Percentiles rank a stretch among this genome's conserved stretches.
Evolutionary conservation across 2,329 filamentous ascomycete genomes (phyloP).

Genomic region (Peltaster fructicola): DNA sequence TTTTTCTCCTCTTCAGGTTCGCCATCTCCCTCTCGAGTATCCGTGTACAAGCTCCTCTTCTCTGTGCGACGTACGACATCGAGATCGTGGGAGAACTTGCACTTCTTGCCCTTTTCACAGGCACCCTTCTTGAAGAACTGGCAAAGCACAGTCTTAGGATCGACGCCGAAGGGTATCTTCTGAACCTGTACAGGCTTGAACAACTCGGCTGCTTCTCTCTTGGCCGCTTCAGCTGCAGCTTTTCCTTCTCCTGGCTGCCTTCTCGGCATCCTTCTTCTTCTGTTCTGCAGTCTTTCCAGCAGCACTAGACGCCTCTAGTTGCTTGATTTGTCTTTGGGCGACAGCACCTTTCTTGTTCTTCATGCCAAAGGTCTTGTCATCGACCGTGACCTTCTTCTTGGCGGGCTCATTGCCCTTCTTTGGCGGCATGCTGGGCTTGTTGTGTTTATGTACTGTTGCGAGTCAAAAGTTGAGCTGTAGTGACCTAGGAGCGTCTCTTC

Average conservation of each 20-base stretch:
- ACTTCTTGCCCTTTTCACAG: slow-evolving; percentile 92
- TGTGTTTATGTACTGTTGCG: too few species aligned
- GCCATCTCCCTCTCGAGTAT: slow-evolving; percentile 54
- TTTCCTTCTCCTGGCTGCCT: slow-evolving; percentile 67
- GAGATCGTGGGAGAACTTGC: slow-evolving; percentile 92
- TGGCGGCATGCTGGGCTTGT: slow-evolving; percentile 48
- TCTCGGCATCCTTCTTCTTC: slow-evolving; percentile 58
- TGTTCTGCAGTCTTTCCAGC: slow-evolving; percentile 67
- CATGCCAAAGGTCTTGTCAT: slow-evolving; percentile 96
- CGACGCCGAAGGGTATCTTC: slow-evolving; percentile 93
- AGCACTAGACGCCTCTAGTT: slow-evolving; percentile 57
- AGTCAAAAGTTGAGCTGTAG: too few species aligned
- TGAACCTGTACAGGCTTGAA: slow-evolving; percentile 91
- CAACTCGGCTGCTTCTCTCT: slow-evolving; percentile 60
- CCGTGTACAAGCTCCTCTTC: slow-evolving; percentile 83
- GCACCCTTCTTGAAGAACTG: slow-evolving; percentile 95
- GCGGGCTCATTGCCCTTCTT: slow-evolving; percentile 29
- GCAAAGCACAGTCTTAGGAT: slow-evolving; percentile 93
- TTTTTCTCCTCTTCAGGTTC: slow-evolving; percentile 56
- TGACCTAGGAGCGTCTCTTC: too few species aligned
- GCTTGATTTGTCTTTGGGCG: slow-evolving; percentile 79
- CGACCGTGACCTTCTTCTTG: slow-evolving; percentile 48
- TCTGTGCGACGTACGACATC: slow-evolving; percentile 78
- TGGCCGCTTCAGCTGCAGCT: slow-evolving; percentile 70
- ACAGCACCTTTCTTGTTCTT: slow-evolving; percentile 97